phyloP scores from a whole-genome alignment of 179 eudicot genomes.

The Heliamphora pulchella region DNA sequence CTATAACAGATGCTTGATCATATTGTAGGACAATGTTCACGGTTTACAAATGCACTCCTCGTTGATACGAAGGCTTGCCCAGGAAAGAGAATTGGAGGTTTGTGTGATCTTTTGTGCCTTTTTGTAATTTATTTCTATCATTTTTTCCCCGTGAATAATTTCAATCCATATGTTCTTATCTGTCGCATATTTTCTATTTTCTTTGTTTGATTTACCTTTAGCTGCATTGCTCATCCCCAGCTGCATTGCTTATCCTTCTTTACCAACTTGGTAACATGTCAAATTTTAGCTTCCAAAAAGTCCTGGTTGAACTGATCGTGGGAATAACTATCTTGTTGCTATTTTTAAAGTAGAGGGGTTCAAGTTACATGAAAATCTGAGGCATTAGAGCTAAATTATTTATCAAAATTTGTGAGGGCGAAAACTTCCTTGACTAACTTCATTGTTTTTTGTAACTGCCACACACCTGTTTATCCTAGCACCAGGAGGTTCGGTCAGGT shows the following conservation, averaged over 20 bases:
- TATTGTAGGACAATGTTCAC: conserved; percentile 42
- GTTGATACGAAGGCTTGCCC: conserved; percentile 63
- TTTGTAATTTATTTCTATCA: too few species aligned
- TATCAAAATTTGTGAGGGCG: not conserved
- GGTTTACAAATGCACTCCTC: conserved; percentile 85
- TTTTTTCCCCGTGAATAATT: not conserved
- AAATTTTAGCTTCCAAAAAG: not conserved
- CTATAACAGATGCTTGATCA: not conserved
- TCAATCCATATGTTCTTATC: not conserved
- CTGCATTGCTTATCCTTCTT: not conserved
- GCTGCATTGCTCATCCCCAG: not conserved
- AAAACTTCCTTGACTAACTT: not conserved
- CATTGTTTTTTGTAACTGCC: not conserved
- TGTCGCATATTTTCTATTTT: not conserved
- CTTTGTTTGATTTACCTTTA: not conserved
- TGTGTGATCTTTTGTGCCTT: not conserved
- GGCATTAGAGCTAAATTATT: not conserved
- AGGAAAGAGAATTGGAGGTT: conserved; percentile 84
- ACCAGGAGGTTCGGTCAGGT: not conserved
- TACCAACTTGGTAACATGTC: not conserved
- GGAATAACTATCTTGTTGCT: not conserved
- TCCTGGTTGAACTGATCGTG: conserved; percentile 1
- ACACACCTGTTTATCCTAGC: not conserved
- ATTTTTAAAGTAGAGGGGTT: not conserved
- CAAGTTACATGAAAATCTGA: not conserved